Conservation (phyloP, 2,329 filamentous ascomycete species). For the Paecilomyces dactylethromorphus region DNA sequence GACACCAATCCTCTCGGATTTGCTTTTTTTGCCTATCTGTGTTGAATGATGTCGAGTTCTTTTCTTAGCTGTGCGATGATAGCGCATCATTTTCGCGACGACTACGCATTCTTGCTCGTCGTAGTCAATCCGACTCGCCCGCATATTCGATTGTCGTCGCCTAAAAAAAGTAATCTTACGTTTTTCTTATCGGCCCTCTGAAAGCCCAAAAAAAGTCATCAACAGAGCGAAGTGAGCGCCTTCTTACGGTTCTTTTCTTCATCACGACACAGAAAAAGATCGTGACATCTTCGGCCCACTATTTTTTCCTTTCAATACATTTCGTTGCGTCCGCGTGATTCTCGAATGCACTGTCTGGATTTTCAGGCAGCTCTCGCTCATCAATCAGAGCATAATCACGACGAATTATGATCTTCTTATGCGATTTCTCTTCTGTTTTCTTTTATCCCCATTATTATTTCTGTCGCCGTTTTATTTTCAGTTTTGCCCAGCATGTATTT, state of each 20-base stretch:
- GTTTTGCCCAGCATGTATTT: slow-evolving; percentile 13
- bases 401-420: slow-evolving; percentile 13
- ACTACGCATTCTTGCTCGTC: background rate
- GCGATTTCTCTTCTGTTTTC: slow-evolving; percentile 18
- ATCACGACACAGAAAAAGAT: background rate
- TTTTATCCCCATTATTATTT: slow-evolving; percentile 3
- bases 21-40: background rate
- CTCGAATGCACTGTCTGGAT: slow-evolving; percentile 1
- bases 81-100: background rate
- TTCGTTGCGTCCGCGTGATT: background rate
- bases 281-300: background rate
- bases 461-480: slow-evolving; percentile 17
- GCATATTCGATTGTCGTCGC: background rate
- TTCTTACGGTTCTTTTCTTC: background rate
- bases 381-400: slow-evolving; percentile 11
- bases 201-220: background rate
- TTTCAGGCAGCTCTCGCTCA: slow-evolving; percentile 5
- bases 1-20: background rate
- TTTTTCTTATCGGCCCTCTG: background rate
- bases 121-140: background rate
- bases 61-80: background rate
- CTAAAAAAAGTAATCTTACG: background rate
- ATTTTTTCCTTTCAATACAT: slow-evolving; percentile 6
- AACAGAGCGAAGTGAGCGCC: background rate
- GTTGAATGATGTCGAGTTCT: background rate